phyloP scores from a whole-genome alignment of 495 filamentous ascomycete genomes.

The Penicillium lividum region DNA sequence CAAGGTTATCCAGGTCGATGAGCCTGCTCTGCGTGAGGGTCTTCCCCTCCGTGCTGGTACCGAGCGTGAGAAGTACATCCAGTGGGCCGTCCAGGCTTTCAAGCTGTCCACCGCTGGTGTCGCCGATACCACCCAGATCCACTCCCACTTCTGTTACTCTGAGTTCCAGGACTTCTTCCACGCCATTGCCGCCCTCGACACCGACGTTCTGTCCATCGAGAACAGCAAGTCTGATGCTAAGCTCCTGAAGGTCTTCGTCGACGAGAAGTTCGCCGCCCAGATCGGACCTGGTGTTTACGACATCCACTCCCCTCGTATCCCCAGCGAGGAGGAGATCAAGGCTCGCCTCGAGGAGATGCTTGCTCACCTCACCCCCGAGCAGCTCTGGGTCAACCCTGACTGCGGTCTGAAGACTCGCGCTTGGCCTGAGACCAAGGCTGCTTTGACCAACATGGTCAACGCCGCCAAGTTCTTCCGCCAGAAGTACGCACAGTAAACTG shows the following conservation, averaged over 20 bases:
- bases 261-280: constrained; percentile 93
- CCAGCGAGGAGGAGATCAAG: constrained; percentile 94
- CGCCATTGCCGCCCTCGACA: constrained; percentile 95
- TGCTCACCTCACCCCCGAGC: constrained; percentile 85
- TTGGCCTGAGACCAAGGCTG: constrained; percentile 94
- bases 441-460: constrained; percentile 88
- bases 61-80: constrained; percentile 92
- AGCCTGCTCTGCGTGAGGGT: constrained; percentile 98
- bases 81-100: constrained; percentile 97
- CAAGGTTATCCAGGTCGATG: constrained; percentile 97
- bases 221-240: constrained; percentile 99
- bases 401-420: constrained; percentile 98
- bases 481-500: constrained; percentile 67
- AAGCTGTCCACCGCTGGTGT: constrained; percentile 90
- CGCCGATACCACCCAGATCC: constrained; percentile 92
- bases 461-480: constrained; percentile 94
- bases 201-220: constrained; percentile 97
- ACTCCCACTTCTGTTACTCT: constrained; percentile 99
- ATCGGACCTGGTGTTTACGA: constrained; percentile 99
- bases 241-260: constrained; percentile 96
- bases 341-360: constrained; percentile 97
- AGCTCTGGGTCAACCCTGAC: constrained; percentile 99
- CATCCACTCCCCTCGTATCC: constrained; percentile 98
- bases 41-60: constrained; percentile 88
- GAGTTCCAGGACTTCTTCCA: constrained; percentile 99